Conservation (phyloP, 78 protist genomes). For the Goniomonas avonlea region DNA sequence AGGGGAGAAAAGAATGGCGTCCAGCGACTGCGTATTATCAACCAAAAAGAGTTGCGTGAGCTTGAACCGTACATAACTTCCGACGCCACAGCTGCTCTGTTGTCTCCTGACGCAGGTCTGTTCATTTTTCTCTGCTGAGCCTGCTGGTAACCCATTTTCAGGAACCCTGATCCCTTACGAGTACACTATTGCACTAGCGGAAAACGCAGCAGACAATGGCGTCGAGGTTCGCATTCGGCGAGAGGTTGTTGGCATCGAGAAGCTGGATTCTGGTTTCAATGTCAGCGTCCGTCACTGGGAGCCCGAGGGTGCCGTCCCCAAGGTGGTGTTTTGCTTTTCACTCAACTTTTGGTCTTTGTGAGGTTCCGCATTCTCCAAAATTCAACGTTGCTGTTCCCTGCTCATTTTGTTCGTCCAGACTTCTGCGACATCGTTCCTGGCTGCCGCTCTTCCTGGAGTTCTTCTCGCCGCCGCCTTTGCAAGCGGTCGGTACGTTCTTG, state of each 20-base stretch:
- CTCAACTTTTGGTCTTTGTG: too few relatives aligned
- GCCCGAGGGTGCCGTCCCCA: too few relatives aligned
- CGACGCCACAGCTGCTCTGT: slow-evolving; percentile 36
- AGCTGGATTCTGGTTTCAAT: not conserved
- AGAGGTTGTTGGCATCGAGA: not conserved
- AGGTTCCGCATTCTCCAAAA: too few relatives aligned
- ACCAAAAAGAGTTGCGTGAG: not conserved
- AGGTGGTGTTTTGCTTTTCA: too few relatives aligned
- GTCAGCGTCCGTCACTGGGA: not conserved
- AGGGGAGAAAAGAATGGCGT: slow-evolving; percentile 61
- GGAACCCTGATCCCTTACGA: slow-evolving; percentile 16
- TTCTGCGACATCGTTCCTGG: too few relatives aligned
- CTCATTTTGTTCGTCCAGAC: too few relatives aligned
- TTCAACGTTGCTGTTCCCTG: too few relatives aligned
- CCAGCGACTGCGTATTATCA: slow-evolving; percentile 26
- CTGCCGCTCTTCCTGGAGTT: too few relatives aligned
- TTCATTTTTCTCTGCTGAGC: too few relatives aligned
- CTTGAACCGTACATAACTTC: slow-evolving; percentile 28
- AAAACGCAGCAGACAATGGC: slow-evolving; percentile 24
- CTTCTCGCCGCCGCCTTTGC: too few relatives aligned
- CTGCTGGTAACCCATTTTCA: slow-evolving; percentile 19
- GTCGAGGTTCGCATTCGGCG: slow-evolving; percentile 20
- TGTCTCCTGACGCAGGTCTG: slow-evolving; percentile 54
- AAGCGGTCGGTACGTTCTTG: too few relatives aligned
- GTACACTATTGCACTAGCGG: slow-evolving; percentile 25